Base-by-base conservation (phyloP, 139 green algal species). In the Picochlorum sp. region DNA sequence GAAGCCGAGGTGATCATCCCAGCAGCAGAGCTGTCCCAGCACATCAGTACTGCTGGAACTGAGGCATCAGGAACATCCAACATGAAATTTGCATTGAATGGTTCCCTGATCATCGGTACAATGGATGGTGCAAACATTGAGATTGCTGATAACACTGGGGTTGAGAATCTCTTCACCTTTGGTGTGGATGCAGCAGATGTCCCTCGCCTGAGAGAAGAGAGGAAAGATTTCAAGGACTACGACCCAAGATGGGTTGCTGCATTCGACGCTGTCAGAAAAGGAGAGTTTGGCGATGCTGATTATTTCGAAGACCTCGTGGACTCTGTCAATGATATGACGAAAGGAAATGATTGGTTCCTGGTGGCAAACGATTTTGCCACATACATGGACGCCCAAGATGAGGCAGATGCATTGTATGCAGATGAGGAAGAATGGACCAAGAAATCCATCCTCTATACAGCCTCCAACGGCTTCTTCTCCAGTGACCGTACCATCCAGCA, bases 61-160 rank as follows among this genome's bases (percentile, higher is more conserved):
- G 60, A 77, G 55, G 84, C 84, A 4, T 88, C 76, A 10, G 92
- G 94, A 65, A 99, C 94, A 14, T 86, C 67, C 70, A 99, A 99
- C 92, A 99, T 99, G 94, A 99, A 99, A 87, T 99, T 99, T 79
- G 70, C 74, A 38, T 95, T 98, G 85, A 99, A 99, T 69, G 94
- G 94, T 49, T 91, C 73, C 56, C 84, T 99, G 63, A 96, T 97
- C 77, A 92, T 99, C 55, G 94, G 94, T 71, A 99, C 94, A 18
- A 85, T 98, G 76, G 94, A 99, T 71, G 94, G 94, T 49, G 94
- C 94, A 49, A 99, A 98, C 78, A 85, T 99, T 23, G 94, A 99
- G 85, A 99, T 99, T 54, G 91, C 86, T 1, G 85, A 98, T 77
- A 84, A 83, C 64, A 79, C 82, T 26, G 84, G 84, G 26, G 63